Conservation (phyloP, 768 basidiomycete species). For the Pulveroboletus frians region DNA sequence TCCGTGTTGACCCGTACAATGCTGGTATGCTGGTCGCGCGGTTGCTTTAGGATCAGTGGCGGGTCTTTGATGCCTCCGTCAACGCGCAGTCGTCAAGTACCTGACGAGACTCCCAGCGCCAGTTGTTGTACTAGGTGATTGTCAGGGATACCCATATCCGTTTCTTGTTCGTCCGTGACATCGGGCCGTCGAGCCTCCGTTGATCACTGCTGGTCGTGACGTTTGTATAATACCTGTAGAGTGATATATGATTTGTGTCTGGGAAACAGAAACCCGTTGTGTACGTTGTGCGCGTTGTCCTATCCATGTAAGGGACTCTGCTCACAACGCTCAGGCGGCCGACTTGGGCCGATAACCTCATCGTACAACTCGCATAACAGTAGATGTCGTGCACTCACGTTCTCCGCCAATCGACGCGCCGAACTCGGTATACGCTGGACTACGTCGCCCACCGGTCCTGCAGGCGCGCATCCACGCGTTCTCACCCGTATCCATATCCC, state of each 20-base stretch:
- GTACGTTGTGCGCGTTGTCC: too few species aligned
- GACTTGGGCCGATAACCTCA: not conserved
- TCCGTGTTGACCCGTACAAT: slow-evolving; percentile 75
- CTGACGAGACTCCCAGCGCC: not conserved
- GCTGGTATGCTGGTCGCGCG: slow-evolving; percentile 80
- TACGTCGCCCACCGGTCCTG: slow-evolving; percentile 5
- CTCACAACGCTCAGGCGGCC: not conserved
- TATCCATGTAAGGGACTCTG: not conserved
- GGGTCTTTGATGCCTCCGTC: not conserved
- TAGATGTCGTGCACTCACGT: slow-evolving; percentile 5
- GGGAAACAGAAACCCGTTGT: too few species aligned
- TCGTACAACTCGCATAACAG: not conserved
- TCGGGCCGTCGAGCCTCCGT: not conserved
- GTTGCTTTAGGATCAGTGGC: slow-evolving; percentile 12
- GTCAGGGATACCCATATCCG: not conserved
- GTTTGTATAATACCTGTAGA: not conserved
- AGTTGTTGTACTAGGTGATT: not conserved
- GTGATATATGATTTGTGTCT: too few species aligned
- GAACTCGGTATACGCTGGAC: slow-evolving; percentile 5
- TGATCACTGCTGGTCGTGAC: slow-evolving; percentile 1
- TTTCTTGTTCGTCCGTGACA: not conserved
- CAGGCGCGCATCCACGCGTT: slow-evolving; percentile 17
- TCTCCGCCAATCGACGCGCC: slow-evolving; percentile 4
- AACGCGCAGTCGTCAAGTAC: too few species aligned
- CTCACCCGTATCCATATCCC: slow-evolving; percentile 48